Conservation (phyloP, 306 rosid genomes). For the Cotoneaster glaucophyllus region DNA sequence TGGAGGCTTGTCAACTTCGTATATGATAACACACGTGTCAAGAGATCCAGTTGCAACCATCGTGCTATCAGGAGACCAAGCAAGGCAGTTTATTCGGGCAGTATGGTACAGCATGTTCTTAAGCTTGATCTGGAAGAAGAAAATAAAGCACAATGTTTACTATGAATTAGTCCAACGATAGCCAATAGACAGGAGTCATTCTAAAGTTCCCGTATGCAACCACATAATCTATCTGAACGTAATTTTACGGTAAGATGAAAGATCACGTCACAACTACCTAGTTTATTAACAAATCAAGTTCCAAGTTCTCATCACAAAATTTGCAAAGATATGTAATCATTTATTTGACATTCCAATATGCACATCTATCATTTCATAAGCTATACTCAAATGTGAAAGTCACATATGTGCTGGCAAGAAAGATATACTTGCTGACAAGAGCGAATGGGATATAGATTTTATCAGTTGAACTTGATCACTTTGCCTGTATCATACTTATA, state of each 20-base stretch:
- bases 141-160: not conserved
- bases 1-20: slow-evolving; percentile 80
- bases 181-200: not conserved
- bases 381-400: not conserved
- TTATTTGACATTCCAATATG: not conserved
- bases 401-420: not conserved
- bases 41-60: slow-evolving; percentile 93
- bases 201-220: not conserved
- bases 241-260: not conserved
- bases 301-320: not conserved
- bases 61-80: slow-evolving; percentile 86
- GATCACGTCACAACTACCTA: not conserved
- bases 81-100: slow-evolving; percentile 90
- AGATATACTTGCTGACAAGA: not conserved
- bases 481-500: not conserved
- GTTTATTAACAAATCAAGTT: not conserved
- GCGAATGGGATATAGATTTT: not conserved
- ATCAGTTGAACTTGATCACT: not conserved
- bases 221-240: not conserved
- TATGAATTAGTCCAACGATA: not conserved
- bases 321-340: not conserved
- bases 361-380: not conserved
- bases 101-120: slow-evolving; percentile 91
- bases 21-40: slow-evolving; percentile 70
- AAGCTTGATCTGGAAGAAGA: slow-evolving; percentile 64